phyloP scores from a whole-genome alignment of 306 rosid genomes.

The Acacia confusa region DNA sequence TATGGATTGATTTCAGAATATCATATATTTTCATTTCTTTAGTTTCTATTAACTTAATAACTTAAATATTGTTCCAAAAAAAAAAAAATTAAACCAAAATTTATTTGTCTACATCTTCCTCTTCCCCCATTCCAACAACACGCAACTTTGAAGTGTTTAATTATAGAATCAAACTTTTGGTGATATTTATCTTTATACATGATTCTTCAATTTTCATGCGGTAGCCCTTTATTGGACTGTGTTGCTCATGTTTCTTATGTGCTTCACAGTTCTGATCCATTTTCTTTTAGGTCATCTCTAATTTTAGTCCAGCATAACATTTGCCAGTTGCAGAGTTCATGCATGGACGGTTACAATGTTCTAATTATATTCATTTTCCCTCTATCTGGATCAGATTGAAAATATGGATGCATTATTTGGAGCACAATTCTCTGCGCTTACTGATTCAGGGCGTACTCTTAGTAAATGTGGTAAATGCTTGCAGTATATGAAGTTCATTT shows the following conservation, averaged over 20 bases:
- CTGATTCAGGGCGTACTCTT: conserved; percentile 74
- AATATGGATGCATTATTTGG: conserved; percentile 95
- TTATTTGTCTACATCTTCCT: conserved; percentile 19
- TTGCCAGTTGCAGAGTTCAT: conserved; percentile 25
- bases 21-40: too few species aligned
- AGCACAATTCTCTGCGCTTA: conserved; percentile 86
- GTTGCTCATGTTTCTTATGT: conserved; percentile 11
- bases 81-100: too few species aligned
- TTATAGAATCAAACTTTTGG: conserved; percentile 3
- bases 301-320: conserved; percentile 9
- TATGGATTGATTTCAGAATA: too few species aligned
- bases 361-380: conserved; percentile 24
- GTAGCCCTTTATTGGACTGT: conserved; percentile 26
- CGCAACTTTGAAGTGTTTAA: conserved; percentile 22
- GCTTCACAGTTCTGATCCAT: conserved; percentile 9
- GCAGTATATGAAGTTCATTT: conserved; percentile 88
- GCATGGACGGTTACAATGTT: conserved; percentile 23
- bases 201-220: conserved; percentile 2
- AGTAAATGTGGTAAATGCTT: conserved; percentile 97
- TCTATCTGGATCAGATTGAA: conserved; percentile 70
- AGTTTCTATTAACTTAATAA: too few species aligned
- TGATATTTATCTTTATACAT: not conserved
- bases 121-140: conserved; percentile 13
- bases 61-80: too few species aligned
- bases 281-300: conserved; percentile 16